Conservation (phyloP, 164 flowering plant genomes). For the Cinnamomum chago region DNA sequence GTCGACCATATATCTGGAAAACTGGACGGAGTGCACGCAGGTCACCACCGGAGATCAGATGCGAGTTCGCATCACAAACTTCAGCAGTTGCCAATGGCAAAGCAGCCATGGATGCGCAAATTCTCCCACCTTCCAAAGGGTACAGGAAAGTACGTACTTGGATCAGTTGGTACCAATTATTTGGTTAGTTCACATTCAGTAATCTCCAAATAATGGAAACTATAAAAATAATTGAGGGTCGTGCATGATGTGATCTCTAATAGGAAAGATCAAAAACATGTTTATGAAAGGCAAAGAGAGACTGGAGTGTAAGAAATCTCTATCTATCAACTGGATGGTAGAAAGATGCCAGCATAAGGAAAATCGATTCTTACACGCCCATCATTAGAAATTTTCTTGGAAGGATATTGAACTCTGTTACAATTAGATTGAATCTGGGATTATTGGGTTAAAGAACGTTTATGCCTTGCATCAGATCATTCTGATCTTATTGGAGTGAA, state of each 20-base stretch:
- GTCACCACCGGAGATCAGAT: slow-evolving; percentile 47
- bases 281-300: neutral
- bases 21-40: slow-evolving; percentile 53
- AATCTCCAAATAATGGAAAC: neutral
- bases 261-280: neutral
- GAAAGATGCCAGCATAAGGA: no score
- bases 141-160: neutral
- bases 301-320: no score
- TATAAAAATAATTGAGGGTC: neutral
- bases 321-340: no score
- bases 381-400: no score
- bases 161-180: neutral
- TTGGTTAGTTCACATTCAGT: neutral
- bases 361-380: no score
- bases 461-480: no score
- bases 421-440: no score
- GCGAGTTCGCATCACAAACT: slow-evolving; percentile 55
- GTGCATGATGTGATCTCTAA: neutral
- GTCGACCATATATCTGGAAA: slow-evolving; percentile 53
- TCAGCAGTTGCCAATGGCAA: slow-evolving; percentile 40
- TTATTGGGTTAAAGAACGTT: no score
- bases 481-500: no score
- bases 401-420: no score
- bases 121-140: neutral
- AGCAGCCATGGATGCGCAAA: slow-evolving; percentile 38